Conservation (phyloP, 805 yeast genomes). For the Hagleromyces aurorensis region DNA sequence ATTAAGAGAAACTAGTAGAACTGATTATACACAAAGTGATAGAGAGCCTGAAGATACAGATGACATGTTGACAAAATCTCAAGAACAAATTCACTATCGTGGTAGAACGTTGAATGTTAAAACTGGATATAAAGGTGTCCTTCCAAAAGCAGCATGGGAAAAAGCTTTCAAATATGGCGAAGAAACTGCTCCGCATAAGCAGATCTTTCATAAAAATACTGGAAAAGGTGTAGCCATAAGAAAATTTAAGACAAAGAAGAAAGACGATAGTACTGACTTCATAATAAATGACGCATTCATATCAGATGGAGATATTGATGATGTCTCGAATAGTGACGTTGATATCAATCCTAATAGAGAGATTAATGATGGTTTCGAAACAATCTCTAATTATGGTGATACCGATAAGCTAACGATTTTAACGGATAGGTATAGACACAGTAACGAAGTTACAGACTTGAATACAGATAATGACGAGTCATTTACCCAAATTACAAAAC, state of each 20-base stretch:
- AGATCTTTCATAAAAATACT: background rate
- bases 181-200: background rate
- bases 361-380: no score
- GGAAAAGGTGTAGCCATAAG: conserved; percentile 25
- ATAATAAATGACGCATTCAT: conserved; percentile 19
- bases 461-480: background rate
- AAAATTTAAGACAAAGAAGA: conserved; percentile 4
- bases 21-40: background rate
- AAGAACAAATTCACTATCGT: conserved; percentile 18
- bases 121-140: conserved; percentile 27
- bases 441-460: background rate
- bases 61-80: conserved; percentile 2
- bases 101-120: conserved; percentile 23
- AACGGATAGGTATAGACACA: background rate
- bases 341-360: conserved; percentile 1
- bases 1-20: background rate
- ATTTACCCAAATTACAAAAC: no score
- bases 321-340: no score
- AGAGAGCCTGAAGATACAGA: conserved; percentile 1
- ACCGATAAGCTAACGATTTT: background rate
- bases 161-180: conserved; percentile 12
- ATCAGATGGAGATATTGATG: conserved; percentile 12
- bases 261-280: conserved; percentile 10
- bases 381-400: background rate
- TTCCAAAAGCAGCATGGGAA: conserved; percentile 29